These are phyloP conservation scores for Prototheca wickerhamii DNA, from an alignment of 163 green algal genomes.

Conservation along the genomic window DNA sequence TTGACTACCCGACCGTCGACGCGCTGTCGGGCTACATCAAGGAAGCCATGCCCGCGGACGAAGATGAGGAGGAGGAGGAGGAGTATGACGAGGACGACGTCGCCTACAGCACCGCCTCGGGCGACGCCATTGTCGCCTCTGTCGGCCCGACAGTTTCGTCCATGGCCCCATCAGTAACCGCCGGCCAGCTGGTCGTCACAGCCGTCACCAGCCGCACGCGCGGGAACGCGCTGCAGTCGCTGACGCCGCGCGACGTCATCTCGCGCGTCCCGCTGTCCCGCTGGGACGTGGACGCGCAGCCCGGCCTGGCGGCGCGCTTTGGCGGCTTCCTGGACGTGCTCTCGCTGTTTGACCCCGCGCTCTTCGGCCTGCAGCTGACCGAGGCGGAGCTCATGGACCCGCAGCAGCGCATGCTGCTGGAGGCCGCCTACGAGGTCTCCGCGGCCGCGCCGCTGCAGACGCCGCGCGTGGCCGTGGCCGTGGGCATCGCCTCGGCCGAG, in stretches of 20 bases:
- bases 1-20: conserved; percentile 55
- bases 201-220: conserved; percentile 9
- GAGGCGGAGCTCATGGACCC: conserved; percentile 52
- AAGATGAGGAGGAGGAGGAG: neutral
- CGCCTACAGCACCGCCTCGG: neutral
- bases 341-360: conserved; percentile 55
- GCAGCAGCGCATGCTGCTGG: conserved; percentile 55
- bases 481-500: conserved; percentile 48
- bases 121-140: neutral
- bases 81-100: neutral
- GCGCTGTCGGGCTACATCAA: conserved; percentile 16
- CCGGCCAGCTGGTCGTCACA: conserved; percentile 6
- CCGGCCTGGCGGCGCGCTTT: conserved; percentile 39
- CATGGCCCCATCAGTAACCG: too few species aligned
- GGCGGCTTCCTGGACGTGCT: conserved; percentile 48
- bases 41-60: conserved; percentile 3
- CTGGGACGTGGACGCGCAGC: conserved; percentile 43
- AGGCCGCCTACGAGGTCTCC: conserved; percentile 13
- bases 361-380: conserved; percentile 40
- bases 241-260: conserved; percentile 12
- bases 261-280: conserved; percentile 39
- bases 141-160: too few species aligned
- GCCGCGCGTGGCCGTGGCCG: conserved; percentile 21
- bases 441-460: neutral
- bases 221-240: conserved; percentile 10